Evolutionary conservation across 495 filamentous ascomycete species (phyloP).

Genomic region (Trichoderma erinaceum): DNA sequence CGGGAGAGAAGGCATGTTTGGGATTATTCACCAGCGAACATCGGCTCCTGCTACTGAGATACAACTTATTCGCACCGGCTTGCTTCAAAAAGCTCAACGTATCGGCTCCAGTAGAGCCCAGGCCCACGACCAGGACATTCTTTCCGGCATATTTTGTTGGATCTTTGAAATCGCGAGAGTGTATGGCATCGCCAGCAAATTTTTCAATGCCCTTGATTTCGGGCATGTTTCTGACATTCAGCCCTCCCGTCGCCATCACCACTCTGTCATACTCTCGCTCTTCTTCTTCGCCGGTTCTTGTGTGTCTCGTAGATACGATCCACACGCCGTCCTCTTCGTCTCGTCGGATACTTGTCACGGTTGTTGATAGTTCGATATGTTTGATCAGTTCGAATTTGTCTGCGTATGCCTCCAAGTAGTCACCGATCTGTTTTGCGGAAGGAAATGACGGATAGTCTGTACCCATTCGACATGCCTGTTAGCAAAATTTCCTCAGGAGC

Average conservation of each 20-base stretch:
- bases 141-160: conserved; percentile 18
- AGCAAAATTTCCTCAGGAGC: background rate
- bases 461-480: background rate
- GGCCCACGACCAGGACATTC: conserved; percentile 22
- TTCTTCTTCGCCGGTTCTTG: conserved; percentile 9
- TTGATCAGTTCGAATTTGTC: conserved; percentile 13
- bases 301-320: conserved; percentile 13
- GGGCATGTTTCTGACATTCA: conserved; percentile 4
- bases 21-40: conserved; percentile 16
- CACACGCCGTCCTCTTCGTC: conserved; percentile 14
- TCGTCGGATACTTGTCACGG: conserved; percentile 8
- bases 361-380: conserved; percentile 12
- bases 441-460: conserved; percentile 11
- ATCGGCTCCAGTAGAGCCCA: conserved; percentile 23
- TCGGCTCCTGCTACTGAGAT: conserved; percentile 17
- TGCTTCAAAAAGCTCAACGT: conserved; percentile 17
- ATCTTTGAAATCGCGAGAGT: conserved; percentile 17
- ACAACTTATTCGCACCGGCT: conserved; percentile 15
- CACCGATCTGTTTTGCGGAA: conserved; percentile 7
- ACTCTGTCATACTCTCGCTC: conserved; percentile 10
- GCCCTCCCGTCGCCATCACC: conserved; percentile 9
- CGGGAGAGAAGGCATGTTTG: background rate
- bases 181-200: conserved; percentile 11
- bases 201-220: conserved; percentile 15
- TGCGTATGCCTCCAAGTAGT: conserved; percentile 15